Base-by-base conservation (phyloP, 192 early-diverging fungal species). In the Rhizophagus clarus region DNA sequence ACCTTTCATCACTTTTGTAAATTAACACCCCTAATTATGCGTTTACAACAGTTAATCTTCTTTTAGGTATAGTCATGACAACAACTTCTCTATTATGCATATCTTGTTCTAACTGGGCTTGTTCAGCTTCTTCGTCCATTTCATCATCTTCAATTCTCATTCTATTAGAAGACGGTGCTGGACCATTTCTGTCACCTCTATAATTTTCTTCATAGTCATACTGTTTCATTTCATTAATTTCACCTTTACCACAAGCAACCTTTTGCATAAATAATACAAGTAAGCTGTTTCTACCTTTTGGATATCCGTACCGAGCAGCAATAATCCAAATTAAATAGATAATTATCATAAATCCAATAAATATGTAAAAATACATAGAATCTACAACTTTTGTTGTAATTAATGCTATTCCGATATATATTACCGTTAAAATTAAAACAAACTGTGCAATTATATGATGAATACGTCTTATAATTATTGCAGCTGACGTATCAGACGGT, bases 51-150 rank as follows among this genome's bases (percentile, higher is more conserved):
- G 74, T 61, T 76, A 76, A 24, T 61, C 74, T 61, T 61, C 74
- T 76, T 62, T 76, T 76, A 10, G 74, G 74, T 76, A 76, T 76
- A 20, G 74, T 76, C 74, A 76, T 76, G 11, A 76, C 74, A 26
- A 76, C 74, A 32, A 76, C 74, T 76, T 76, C 74, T 37, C 74
- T 60, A 61, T 76, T 61, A 22, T 9, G n/a, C 40, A 76, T 76
- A 9, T 76, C 74, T 24, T 76, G 29, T 60, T 74, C 72, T 17
- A 74, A 26, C 17, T 74, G 31, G 1, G 72, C 72, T 32, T 74
- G 72, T 47, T 72, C 42, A 24, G 74, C 74, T 40, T 61, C 74
- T 62, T 76, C 74, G 62, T 45, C 56, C 32, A 62, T 34, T 9
- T 61, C 56, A 60, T 76, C 20, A 62, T 76, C 31, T n/a, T 32